Evolutionary conservation across 2,329 filamentous ascomycete genomes (phyloP).

Genomic region (Exophiala sideris): DNA sequence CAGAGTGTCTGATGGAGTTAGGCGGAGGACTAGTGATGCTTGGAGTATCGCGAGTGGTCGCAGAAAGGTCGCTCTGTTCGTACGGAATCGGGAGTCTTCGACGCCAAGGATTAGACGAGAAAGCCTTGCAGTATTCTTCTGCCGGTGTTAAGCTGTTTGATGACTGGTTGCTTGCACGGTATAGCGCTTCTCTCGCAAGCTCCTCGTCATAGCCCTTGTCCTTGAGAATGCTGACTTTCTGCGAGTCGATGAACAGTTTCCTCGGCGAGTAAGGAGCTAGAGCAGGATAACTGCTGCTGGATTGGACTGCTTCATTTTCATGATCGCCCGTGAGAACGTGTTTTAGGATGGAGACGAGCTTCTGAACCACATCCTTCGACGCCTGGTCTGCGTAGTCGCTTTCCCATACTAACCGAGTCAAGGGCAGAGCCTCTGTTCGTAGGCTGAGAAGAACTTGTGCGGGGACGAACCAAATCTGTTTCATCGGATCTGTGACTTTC

Average conservation of each 20-base stretch:
- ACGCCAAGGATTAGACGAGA: slow-evolving; percentile 56
- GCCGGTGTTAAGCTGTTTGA: slow-evolving; percentile 40
- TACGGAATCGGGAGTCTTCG: slow-evolving; percentile 62
- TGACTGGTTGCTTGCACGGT: slow-evolving; percentile 68
- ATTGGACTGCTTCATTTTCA: slow-evolving; percentile 64
- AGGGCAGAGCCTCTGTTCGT: slow-evolving; percentile 73
- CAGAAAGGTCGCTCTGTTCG: slow-evolving; percentile 16
- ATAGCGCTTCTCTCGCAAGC: slow-evolving; percentile 74
- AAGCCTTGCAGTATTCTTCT: slow-evolving; percentile 70
- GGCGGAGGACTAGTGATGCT: slow-evolving; percentile 5
- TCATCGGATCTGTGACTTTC: slow-evolving; percentile 52
- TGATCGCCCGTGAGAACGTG: slow-evolving; percentile 72
- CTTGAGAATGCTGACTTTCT: slow-evolving; percentile 43
- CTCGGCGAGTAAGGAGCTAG: slow-evolving; percentile 47
- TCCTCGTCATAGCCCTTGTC: slow-evolving; percentile 55
- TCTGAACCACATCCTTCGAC: slow-evolving; percentile 70
- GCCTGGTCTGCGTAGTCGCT: slow-evolving; percentile 79
- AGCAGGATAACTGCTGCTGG: slow-evolving; percentile 56
- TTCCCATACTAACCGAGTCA: slow-evolving; percentile 72
- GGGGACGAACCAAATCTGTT: slow-evolving; percentile 60
- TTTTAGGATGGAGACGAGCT: slow-evolving; percentile 78
- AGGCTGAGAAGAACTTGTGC: slow-evolving; percentile 83
- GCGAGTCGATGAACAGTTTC: slow-evolving; percentile 51
- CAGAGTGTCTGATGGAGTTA: slow-evolving; percentile 3
- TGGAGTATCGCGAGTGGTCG: slow-evolving; percentile 30